phyloP scores from a whole-genome alignment of 371 early-diverging fungal species.

The Saksenaea vasiformis region DNA sequence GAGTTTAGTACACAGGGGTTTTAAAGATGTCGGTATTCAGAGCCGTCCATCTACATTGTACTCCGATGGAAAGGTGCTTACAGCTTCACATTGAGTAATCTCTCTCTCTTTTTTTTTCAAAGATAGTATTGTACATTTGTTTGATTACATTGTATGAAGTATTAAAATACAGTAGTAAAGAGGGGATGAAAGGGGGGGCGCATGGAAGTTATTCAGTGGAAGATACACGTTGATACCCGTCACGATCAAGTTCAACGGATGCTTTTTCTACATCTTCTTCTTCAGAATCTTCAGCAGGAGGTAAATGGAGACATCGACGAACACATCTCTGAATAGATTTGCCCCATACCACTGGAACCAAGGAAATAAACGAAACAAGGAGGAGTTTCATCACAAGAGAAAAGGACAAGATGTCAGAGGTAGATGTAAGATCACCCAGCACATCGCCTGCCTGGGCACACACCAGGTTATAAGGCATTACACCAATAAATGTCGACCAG shows the following conservation, averaged over 20 bases:
- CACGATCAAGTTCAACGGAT: conserved; percentile 7
- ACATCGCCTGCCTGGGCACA: conserved; percentile 53
- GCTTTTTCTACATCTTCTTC: conserved; percentile 28
- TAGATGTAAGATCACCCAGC: conserved; percentile 45
- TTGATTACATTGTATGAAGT: not conserved
- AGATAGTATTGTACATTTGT: not conserved
- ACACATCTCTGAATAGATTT: conserved; percentile 34
- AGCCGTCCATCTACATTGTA: too few relatives aligned
- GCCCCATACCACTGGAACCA: conserved; percentile 52
- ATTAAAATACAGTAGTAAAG: not conserved
- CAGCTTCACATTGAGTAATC: not conserved
- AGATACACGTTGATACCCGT: conserved; percentile 10
- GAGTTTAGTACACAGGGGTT: too few relatives aligned
- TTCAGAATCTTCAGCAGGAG: conserved; percentile 14
- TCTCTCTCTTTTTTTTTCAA: too few relatives aligned
- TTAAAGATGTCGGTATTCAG: too few relatives aligned
- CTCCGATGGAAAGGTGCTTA: too few relatives aligned
- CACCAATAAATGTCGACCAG: conserved; percentile 50
- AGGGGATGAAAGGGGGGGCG: not conserved
- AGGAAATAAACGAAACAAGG: conserved; percentile 44
- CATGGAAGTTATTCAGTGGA: conserved; percentile 5
- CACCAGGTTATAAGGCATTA: conserved; percentile 51
- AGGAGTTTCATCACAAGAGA: conserved; percentile 42
- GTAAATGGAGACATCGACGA: conserved; percentile 15
- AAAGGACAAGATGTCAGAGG: conserved; percentile 47